These are phyloP conservation scores for Xylariaceae sp. DNA, from an alignment of 2,329 filamentous ascomycete genomes.

Conservation along the genomic window DNA sequence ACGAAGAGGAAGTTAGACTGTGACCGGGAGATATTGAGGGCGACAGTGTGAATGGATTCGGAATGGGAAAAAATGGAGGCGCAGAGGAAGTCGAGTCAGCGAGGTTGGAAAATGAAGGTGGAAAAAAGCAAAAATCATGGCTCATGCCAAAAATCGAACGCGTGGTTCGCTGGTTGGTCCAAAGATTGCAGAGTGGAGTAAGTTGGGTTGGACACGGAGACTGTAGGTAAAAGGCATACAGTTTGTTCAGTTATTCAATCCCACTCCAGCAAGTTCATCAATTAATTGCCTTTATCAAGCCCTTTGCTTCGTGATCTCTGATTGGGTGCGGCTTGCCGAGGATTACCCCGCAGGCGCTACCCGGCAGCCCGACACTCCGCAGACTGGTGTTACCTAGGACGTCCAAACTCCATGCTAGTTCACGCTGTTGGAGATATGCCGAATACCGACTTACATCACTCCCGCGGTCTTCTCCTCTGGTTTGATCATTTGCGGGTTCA, in stretches of 20 bases:
- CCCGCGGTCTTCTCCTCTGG: slow-evolving; percentile 7
- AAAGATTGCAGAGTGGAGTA: slow-evolving; percentile 26
- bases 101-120: background rate
- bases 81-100: background rate
- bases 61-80: background rate
- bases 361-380: background rate
- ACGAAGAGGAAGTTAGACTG: too few species aligned
- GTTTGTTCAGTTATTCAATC: slow-evolving; percentile 1
- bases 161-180: slow-evolving; percentile 30
- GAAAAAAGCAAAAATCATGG: background rate
- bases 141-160: slow-evolving; percentile 38
- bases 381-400: background rate
- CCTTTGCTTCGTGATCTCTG: background rate
- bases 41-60: too few species aligned
- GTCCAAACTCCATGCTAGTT: background rate
- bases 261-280: slow-evolving; percentile 10
- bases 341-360: background rate
- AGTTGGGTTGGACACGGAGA: slow-evolving; percentile 21
- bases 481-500: background rate
- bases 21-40: too few species aligned
- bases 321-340: background rate
- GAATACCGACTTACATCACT: slow-evolving; percentile 3
- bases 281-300: slow-evolving; percentile 4
- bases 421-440: background rate
- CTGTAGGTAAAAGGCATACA: slow-evolving; percentile 14